Conservation (phyloP, 768 basidiomycete species). For the Lentinula boryana region DNA sequence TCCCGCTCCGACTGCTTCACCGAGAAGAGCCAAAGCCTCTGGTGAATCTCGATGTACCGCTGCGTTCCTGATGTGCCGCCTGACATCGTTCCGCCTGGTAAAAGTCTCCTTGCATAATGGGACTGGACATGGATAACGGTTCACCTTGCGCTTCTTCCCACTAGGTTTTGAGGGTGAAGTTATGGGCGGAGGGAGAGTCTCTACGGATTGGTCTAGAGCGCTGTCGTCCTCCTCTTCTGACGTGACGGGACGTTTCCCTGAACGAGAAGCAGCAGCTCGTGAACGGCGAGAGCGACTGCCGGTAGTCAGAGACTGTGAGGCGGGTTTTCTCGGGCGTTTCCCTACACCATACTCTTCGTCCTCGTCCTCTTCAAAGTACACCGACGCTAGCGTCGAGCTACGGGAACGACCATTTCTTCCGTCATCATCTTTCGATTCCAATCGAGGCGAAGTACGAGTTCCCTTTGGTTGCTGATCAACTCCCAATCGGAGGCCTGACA, state of each 20-base stretch:
- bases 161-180: not conserved
- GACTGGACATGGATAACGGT: constrained; percentile 10
- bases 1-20: not conserved
- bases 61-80: constrained; percentile 9
- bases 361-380: not conserved
- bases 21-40: constrained; percentile 6
- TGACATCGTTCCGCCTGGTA: constrained; percentile 12
- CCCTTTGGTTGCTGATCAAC: not conserved
- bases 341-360: not conserved
- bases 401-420: not conserved
- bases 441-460: not conserved
- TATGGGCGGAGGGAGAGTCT: not conserved
- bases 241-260: not conserved
- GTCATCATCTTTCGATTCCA: not conserved
- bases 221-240: constrained; percentile 3
- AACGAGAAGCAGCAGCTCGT: not conserved
- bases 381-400: not conserved
- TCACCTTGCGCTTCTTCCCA: constrained; percentile 11
- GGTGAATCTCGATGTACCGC: constrained; percentile 10
- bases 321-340: not conserved
- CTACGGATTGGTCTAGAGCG: not conserved
- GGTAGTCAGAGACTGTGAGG: not conserved
- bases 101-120: constrained; percentile 12
- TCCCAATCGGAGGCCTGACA: constrained; percentile 3
- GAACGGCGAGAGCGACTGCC: not conserved